Evolutionary conservation across 208 protist genomes (phyloP).

Genomic region (Phytomonas sp.): DNA sequence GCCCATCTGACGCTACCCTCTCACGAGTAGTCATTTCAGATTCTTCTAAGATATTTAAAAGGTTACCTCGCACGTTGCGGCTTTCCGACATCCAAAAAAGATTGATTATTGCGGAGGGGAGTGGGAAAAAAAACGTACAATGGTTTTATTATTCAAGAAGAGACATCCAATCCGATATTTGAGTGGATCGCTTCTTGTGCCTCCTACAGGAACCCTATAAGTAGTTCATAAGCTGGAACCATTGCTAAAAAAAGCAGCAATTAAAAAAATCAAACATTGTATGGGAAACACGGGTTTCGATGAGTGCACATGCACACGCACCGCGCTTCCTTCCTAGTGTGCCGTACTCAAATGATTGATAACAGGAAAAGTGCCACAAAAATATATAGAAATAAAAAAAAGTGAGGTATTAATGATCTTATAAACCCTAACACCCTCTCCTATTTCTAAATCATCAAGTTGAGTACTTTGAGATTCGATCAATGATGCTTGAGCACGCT

Average conservation of each 20-base stretch:
- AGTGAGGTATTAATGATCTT: not conserved
- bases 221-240: not conserved
- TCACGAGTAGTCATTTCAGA: not conserved
- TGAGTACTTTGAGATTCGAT: not conserved
- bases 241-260: slow-evolving; percentile 8
- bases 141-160: not conserved
- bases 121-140: not conserved
- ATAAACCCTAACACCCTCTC: not conserved
- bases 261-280: slow-evolving; percentile 3
- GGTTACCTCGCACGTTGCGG: too few relatives aligned
- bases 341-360: not conserved
- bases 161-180: not conserved
- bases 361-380: not conserved
- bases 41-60: not conserved
- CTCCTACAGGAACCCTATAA: not conserved
- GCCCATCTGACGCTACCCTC: not conserved
- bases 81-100: too few relatives aligned
- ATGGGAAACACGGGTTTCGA: not conserved
- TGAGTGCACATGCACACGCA: too few relatives aligned
- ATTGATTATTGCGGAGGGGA: not conserved
- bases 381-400: not conserved
- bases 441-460: not conserved
- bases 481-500: not conserved
- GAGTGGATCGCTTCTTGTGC: not conserved
- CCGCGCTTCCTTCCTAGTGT: not conserved